Base-by-base conservation (phyloP, 768 basidiomycete genomes). In the Phlegmacium glaucopus region DNA sequence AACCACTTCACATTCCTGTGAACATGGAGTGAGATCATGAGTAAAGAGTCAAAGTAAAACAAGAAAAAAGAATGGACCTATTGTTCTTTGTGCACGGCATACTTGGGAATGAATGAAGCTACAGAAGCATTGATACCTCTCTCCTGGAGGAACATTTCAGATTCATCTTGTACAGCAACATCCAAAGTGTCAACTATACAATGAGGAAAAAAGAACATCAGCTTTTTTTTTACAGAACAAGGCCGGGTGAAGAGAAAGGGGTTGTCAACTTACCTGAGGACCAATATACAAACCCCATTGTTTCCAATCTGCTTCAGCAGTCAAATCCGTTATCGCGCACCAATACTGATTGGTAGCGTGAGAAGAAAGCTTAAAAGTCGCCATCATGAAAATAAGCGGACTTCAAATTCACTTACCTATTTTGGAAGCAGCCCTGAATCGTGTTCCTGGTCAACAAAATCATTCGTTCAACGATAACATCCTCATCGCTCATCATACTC, bases 1-100 rank as follows among this genome's bases (percentile, higher is more conserved):
- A 98, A 71, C 94, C 94, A 98, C 54, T 73, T 76, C 59, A 92
- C 80, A 98, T 71, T 98, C 94, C 92, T 94, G 51, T n/a, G n/a
- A n/a, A n/a, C n/a, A n/a, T n/a, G n/a, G n/a, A n/a, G n/a, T n/a
- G 32, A 52, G 27, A 47, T 30, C 40, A 22, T 13, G 13, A 13
- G 45, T 52, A 51, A 44, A 22, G 36, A 12, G 13, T 18, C n/a
- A 36, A 49, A 13, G 40, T 30, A 29, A 26, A 52, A 27, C 18
- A 43, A 10, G 17, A 18, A 15, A 30, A 6, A 45, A 49, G 10
- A 12, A 67, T 78, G 29, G 28, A 93, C 93, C 80, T 85, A 84
- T 73, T 98, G 94, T 62, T 98, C 94, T 77, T 96, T 97, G 72
- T 74, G 72, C 61, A 90, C 85, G 11, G 87, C 84, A 61, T 91